Conservation (phyloP, 2,329 filamentous ascomycete genomes). For the Colletotrichum eremochloae region DNA sequence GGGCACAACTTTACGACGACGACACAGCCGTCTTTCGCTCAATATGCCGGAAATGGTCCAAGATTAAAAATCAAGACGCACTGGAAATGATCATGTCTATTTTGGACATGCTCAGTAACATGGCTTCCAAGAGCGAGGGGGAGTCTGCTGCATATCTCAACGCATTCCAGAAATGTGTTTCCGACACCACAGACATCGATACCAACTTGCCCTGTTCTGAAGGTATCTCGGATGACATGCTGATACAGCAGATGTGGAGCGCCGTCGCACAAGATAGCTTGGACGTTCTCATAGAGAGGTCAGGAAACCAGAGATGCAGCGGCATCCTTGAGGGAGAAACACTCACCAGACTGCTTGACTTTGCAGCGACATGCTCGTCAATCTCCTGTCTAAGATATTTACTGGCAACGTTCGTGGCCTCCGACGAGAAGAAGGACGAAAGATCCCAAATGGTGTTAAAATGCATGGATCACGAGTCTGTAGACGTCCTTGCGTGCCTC, state of each 20-base stretch:
- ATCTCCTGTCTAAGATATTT: constrained; percentile 2
- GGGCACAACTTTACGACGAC: constrained; percentile 13
- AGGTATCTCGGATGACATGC: constrained; percentile 21
- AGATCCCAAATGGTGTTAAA: background rate
- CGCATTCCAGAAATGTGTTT: constrained; percentile 12
- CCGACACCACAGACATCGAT: background rate
- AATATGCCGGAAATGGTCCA: constrained; percentile 9
- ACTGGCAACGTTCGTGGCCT: background rate
- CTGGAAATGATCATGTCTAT: background rate
- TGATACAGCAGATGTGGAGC: constrained; percentile 13
- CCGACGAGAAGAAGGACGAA: background rate
- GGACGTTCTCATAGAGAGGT: background rate
- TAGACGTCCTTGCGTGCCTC: constrained; percentile 16
- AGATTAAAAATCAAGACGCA: background rate
- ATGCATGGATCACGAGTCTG: background rate
- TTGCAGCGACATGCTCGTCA: constrained; percentile 1
- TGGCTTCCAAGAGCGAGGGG: background rate
- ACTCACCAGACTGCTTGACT: background rate
- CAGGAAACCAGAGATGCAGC: background rate
- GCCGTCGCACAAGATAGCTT: constrained; percentile 8
- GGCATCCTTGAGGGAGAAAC: background rate
- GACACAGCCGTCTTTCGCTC: background rate
- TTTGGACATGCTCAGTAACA: background rate
- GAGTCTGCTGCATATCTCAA: constrained; percentile 23
- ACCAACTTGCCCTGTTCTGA: background rate